A percentile compares a stretch with the other conserved stretches of the same genome.
These are phyloP conservation scores for Trapa bicornis DNA, from an alignment of 345 rosid species.

Conservation along the genomic window DNA sequence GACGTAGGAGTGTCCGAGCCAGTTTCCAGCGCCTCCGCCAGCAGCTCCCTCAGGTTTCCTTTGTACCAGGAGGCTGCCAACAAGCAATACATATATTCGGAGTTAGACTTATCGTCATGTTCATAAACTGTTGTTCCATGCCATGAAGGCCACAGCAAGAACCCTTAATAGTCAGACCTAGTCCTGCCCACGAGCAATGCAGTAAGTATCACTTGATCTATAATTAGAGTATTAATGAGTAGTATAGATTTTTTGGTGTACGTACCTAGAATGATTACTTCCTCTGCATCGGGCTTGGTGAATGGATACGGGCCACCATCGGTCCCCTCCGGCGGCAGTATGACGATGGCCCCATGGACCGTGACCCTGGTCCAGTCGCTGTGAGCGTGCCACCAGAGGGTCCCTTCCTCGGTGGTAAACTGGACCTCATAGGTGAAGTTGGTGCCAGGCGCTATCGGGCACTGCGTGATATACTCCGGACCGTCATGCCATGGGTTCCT, in stretches of 20 bases:
- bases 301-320: constrained; percentile 5
- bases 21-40: constrained; percentile 5
- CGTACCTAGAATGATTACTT: constrained; percentile 5
- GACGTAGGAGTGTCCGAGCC: constrained; percentile 12
- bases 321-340: constrained; percentile 13
- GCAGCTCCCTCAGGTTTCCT: constrained; percentile 6
- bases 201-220: too few relatives aligned
- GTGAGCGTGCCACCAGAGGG: constrained; percentile 33
- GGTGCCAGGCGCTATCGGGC: constrained; percentile 8
- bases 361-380: constrained; percentile 29
- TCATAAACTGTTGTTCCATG: not conserved
- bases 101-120: too few relatives aligned
- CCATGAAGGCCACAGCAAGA: too few relatives aligned
- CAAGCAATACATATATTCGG: too few relatives aligned
- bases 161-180: too few relatives aligned
- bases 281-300: constrained; percentile 5
- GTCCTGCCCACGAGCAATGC: too few relatives aligned
- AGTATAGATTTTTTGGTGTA: too few relatives aligned
- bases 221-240: too few relatives aligned
- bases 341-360: constrained; percentile 23
- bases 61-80: constrained; percentile 11
- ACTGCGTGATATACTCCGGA: constrained; percentile 18
- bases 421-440: constrained; percentile 16
- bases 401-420: constrained; percentile 19
- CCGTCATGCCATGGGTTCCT: constrained; percentile 21